phyloP scores from a whole-genome alignment of 1,284 basidiomycete genomes.

The Cerioporus squamosus region DNA sequence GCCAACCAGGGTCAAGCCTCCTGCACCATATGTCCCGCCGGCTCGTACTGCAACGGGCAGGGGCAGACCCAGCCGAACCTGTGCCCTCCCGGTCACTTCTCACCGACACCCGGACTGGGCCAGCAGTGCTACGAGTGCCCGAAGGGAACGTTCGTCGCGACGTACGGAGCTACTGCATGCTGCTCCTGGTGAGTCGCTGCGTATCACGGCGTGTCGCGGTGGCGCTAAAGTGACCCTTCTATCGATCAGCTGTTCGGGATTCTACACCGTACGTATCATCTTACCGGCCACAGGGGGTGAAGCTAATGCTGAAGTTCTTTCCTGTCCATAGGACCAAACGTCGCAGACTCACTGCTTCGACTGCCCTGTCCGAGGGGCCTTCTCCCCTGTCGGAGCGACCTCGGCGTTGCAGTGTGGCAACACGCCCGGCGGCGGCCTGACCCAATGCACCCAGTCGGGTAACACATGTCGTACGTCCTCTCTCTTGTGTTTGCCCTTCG shows the following conservation, averaged over 20 bases:
- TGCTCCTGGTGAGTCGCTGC: constrained; percentile 23
- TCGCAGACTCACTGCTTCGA: constrained; percentile 27
- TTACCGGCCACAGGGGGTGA: too few relatives aligned
- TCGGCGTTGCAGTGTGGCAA: constrained; percentile 20
- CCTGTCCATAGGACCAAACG: constrained; percentile 15
- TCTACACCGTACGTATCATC: constrained; percentile 19
- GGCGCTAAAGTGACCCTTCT: background rate
- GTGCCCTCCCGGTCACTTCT: constrained; percentile 21
- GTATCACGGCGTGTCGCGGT: too few relatives aligned
- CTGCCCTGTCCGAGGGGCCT: constrained; percentile 26
- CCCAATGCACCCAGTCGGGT: constrained; percentile 17
- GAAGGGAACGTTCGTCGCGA: constrained; percentile 23
- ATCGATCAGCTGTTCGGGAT: constrained; percentile 27
- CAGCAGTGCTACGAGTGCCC: constrained; percentile 25
- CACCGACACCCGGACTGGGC: constrained; percentile 15
- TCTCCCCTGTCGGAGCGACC: constrained; percentile 23
- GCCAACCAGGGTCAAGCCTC: constrained; percentile 10
- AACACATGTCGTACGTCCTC: constrained; percentile 25
- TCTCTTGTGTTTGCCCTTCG: background rate
- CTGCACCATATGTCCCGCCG: constrained; percentile 20
- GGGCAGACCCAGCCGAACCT: constrained; percentile 10
- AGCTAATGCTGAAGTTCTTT: background rate
- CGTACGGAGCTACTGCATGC: constrained; percentile 27
- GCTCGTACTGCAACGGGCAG: constrained; percentile 22
- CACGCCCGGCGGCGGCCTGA: constrained; percentile 17